Percentiles rank a stretch among this genome's conserved stretches.
phyloP scores from a whole-genome alignment of 179 eudicot species.

The Pouteria campechiana region DNA sequence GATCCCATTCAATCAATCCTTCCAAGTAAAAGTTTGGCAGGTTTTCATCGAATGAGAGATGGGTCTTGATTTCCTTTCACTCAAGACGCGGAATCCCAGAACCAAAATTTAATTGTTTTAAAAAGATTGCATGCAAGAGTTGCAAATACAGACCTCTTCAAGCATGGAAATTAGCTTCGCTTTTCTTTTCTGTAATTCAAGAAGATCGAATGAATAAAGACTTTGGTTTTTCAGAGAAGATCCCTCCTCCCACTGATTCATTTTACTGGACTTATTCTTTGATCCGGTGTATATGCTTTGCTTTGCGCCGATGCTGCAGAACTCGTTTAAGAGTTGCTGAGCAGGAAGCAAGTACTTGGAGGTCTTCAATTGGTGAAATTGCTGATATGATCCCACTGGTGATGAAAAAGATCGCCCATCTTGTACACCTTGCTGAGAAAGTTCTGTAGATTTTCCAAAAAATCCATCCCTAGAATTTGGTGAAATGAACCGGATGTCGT shows the following conservation, averaged over 20 bases:
- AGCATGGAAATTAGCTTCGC: constrained; percentile 67
- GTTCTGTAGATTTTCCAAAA: constrained; percentile 9
- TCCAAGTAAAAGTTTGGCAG: background rate
- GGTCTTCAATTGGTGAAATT: constrained; percentile 29
- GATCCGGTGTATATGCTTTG: constrained; percentile 6
- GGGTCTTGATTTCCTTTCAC: too few species aligned
- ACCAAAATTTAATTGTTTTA: too few species aligned
- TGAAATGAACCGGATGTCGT: constrained; percentile 12
- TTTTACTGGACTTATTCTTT: constrained; percentile 21
- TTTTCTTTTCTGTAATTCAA: constrained; percentile 79
- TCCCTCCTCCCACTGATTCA: constrained; percentile 15
- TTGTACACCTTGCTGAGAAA: constrained; percentile 13
- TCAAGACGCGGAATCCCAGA: too few species aligned
- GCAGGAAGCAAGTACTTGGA: constrained; percentile 75
- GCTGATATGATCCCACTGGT: constrained; percentile 6
- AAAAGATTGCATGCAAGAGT: background rate
- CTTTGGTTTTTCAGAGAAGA: constrained; percentile 23
- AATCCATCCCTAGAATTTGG: constrained; percentile 13
- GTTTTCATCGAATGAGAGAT: background rate
- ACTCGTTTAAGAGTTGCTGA: constrained; percentile 74
- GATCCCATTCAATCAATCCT: constrained; percentile 8
- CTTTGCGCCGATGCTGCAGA: constrained; percentile 54
- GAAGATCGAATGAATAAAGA: constrained; percentile 40
- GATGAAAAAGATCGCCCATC: constrained; percentile 14
- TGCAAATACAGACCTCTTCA: constrained; percentile 55